Evolutionary conservation across 192 early-diverging fungal genomes (phyloP), one percentile per base, ranked within the genome.

Genomic region (Podila verticillata): DNA sequence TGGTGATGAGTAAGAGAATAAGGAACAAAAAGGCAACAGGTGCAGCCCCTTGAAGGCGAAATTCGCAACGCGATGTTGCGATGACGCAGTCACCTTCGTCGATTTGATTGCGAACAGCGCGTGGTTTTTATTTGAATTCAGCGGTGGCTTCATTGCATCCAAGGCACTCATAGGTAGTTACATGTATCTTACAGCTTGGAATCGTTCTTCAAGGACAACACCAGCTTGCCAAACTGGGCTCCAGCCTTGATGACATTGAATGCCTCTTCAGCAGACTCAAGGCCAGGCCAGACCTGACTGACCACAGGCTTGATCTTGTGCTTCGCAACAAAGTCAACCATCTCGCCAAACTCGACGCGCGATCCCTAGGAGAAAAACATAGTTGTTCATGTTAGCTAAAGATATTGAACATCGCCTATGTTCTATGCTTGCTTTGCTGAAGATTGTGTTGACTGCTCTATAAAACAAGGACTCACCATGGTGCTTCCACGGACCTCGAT

Each of bases 301-400:
- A 91, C 85, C 2, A 91, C 84, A 22, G 92, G 93, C n/a, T 65
- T 66, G 58, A 93, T 81, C 71, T 89, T 85, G 34, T 90, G 63
- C 65, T 86, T 59, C 24, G 73, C 63, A 4, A 94, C 87, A 71
- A 92, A 92, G 8, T 75, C 77, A 7, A 91, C 67, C 89, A 92
- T 90, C 26, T 86, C 79, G n/a, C 74, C 48, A 61, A 92, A 93
- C 66, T 93, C 92, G 3, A 57, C 51, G 19, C 88, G 83, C 4
- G 75, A 79, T 15, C 75, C 75, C 75, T 79, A 59, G 7, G 15
- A 66, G 35, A 39, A 66, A 59, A 57, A n/a, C n/a, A n/a, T n/a
- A n/a, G n/a, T n/a, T n/a, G n/a, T n/a, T n/a, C n/a, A n/a, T n/a
- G n/a, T n/a, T n/a, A n/a, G n/a, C n/a, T n/a, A n/a, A n/a, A n/a